Percentiles rank a stretch among this genome's conserved stretches.
Evolutionary conservation across 2,329 filamentous ascomycete genomes (phyloP).

Genomic region (Fusarium kyushuense): DNA sequence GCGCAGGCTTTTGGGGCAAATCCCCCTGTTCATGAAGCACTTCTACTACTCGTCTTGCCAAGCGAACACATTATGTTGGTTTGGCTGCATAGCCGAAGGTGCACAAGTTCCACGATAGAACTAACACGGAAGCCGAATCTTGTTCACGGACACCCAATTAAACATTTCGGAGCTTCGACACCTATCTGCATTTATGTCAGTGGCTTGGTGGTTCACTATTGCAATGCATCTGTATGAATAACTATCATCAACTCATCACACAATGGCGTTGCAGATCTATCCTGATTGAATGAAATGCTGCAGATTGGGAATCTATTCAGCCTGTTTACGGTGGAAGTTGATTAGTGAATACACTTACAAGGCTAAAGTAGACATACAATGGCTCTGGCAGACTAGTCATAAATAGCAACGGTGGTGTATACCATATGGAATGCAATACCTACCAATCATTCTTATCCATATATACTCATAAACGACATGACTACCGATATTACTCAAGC

Average conservation of each 20-base stretch:
- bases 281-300: slow-evolving; percentile 12
- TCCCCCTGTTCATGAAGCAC: neutral
- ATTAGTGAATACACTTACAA: neutral
- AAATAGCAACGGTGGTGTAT: slow-evolving; percentile 14
- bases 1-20: neutral
- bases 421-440: neutral
- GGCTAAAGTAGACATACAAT: neutral
- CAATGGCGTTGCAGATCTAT: slow-evolving; percentile 17
- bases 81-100: slow-evolving; percentile 12
- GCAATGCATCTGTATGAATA: slow-evolving; percentile 6
- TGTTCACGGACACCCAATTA: neutral
- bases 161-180: neutral
- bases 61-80: neutral
- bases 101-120: slow-evolving; percentile 5
- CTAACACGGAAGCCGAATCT: neutral
- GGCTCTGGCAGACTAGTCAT: neutral
- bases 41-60: neutral
- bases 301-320: slow-evolving; percentile 17
- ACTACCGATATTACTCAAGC: neutral
- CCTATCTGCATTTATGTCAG: neutral
- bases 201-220: slow-evolving; percentile 27
- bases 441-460: neutral
- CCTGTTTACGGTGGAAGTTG: neutral
- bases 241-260: slow-evolving; percentile 18
- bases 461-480: slow-evolving; percentile 5